Base-by-base conservation (phyloP, 2,329 filamentous ascomycete genomes). In the Chaetothyriales sp. region DNA sequence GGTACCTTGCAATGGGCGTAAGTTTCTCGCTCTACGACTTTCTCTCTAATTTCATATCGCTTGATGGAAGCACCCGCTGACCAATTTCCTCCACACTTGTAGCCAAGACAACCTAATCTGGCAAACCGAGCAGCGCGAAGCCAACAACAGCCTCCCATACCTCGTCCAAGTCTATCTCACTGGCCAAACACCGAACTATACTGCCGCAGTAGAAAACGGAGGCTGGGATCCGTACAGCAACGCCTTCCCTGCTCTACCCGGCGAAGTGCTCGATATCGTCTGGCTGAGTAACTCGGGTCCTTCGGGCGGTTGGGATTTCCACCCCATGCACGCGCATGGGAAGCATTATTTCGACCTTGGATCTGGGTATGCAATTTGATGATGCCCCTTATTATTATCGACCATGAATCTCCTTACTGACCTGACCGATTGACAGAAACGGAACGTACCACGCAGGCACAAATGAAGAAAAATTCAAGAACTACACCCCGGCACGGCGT, bases 321-420 rank as follows among this genome's bases (percentile, higher is more conserved):
- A 76, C 54, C 73, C 73, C 0, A 69, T 71, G 51, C 73, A 76
- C 55, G 60, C 66, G 0, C 73, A 76, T 56, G 73, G 72, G 8
- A 60, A 60, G 0, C 72, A 75, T 54, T 67, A 64, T 54, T 74
- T 65, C 48, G 73, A 76, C 54, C 63, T 71, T 15, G 73, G 73
- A 2, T 65, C 65, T 46, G 73, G 73, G 49, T 52, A 22, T 40
- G 53, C 48, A 4, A 19, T 15, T 13, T 13, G 10, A n/a, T n/a
- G n/a, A n/a, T n/a, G n/a, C n/a, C n/a, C n/a, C n/a, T n/a, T n/a
- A n/a, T n/a, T n/a, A n/a, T n/a, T n/a, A n/a, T n/a, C n/a, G n/a
- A n/a, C n/a, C n/a, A n/a, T n/a, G n/a, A n/a, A n/a, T 4, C 46
- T 25, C n/a, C 18, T 18, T 22, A 9, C 18, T 45, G 44, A 47